Evolutionary conservation across 2,329 filamentous ascomycete genomes (phyloP), one percentile per base, ranked within the genome.

Genomic region (Paecilomyces dactylethromorphus): DNA sequence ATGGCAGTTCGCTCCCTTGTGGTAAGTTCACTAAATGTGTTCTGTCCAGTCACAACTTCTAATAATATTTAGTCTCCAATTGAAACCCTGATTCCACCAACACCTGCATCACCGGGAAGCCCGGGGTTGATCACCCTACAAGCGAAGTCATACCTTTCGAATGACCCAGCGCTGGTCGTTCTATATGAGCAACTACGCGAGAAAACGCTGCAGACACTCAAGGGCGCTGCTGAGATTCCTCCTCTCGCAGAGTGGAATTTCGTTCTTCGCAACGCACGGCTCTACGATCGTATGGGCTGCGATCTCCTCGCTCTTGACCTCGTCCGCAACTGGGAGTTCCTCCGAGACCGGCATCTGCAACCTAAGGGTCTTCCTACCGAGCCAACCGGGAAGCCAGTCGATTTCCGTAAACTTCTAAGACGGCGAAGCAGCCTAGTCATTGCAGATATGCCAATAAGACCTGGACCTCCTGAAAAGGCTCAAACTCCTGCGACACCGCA

Each of bases 201-300:
- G 62, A 89, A 88, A 75, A 91, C 88, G 0, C 76, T 92, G 0
- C 91, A 95, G 71, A 95, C 91, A 0, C 82, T 96, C 7, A 86
- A 88, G 32, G 92, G 92, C n/a, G 91, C 91, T 6, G 88, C 89
- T 0, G 91, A 91, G 74, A 82, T 96, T 18, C 87, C 86, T 2
- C 88, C 90, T 0, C 84, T 84, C 62, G 86, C 88, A 3, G 92
- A 97, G 74, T 96, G 91, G 90, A 85, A 89, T 32, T 96, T 97
- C 70, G 86, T 97, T 0, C 78, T 96, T 22, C 91, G 94, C 66
- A 96, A 91, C 56, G 91, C 92, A 15, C 82, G 86, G 57, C 79
- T 94, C 18, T 97, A 92, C 69, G 89, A 89, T 71, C 87, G 91
- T 8, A 97, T 94, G 92, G 93, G 94, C 2, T 96, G 94, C 69